Percentiles rank a stretch among this genome's conserved stretches.
phyloP scores from a whole-genome alignment of 306 rosid species.

The Lathyrus sativus region DNA sequence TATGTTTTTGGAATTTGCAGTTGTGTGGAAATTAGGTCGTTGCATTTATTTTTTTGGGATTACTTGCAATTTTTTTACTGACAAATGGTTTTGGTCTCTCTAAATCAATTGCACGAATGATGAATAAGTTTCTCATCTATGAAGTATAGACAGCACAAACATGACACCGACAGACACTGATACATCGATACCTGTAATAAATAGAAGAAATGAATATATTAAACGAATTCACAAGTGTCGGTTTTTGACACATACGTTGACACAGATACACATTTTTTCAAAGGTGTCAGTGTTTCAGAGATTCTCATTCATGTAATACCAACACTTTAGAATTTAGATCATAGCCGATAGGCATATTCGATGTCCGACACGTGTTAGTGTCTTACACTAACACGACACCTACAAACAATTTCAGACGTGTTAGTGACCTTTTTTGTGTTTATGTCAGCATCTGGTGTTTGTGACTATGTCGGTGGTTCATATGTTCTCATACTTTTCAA shows the following conservation, averaged over 20 bases:
- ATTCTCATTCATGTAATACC: neutral
- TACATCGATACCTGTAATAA: too few species aligned
- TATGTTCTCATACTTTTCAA: neutral
- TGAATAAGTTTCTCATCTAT: neutral
- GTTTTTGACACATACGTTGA: too few species aligned
- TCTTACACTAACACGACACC: too few species aligned
- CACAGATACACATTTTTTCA: too few species aligned
- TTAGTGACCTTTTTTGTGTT: too few species aligned
- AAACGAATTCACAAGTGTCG: too few species aligned
- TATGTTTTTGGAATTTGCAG: neutral
- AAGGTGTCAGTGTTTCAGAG: neutral
- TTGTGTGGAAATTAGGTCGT: neutral
- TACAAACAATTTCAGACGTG: too few species aligned
- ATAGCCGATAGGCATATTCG: neutral
- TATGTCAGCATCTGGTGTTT: neutral
- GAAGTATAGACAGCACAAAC: too few species aligned
- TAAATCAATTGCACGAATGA: neutral
- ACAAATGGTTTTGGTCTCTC: neutral
- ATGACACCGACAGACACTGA: neutral
- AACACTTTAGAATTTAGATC: neutral
- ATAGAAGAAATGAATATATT: too few species aligned
- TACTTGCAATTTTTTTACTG: neutral
- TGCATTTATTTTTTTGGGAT: neutral
- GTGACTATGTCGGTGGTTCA: neutral
- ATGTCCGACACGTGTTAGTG: neutral